A percentile compares a stretch with the other conserved stretches of the same genome.
phyloP scores from a whole-genome alignment of 805 yeast species.

The Myxozyma neotropica region DNA sequence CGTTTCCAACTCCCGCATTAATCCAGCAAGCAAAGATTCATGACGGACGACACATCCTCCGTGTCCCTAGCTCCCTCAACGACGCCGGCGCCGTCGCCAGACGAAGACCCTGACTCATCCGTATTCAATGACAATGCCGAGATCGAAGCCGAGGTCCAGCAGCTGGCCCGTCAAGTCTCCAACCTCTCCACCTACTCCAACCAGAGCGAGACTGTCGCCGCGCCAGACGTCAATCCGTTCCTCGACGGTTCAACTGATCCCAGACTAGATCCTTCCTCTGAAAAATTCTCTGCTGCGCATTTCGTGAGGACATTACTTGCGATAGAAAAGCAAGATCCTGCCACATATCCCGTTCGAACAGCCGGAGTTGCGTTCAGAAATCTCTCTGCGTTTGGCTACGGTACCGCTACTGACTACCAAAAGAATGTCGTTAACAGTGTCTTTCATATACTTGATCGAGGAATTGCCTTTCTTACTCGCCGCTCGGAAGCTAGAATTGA shows the following conservation, averaged over 20 bases:
- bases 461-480: conserved; percentile 36
- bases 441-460: conserved; percentile 39
- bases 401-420: conserved; percentile 68
- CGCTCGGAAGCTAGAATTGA: conserved; percentile 37
- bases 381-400: conserved; percentile 64
- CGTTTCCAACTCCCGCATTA: too few relatives aligned
- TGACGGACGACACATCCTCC: not conserved
- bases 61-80: too few relatives aligned
- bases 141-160: conserved; percentile 24
- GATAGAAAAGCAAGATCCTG: conserved; percentile 58
- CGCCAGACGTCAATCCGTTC: conserved; percentile 21
- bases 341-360: conserved; percentile 58
- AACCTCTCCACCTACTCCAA: conserved; percentile 18
- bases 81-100: not conserved
- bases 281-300: conserved; percentile 56
- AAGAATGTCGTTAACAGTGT: conserved; percentile 57
- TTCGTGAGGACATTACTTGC: conserved; percentile 66
- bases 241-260: conserved; percentile 43
- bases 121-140: conserved; percentile 11
- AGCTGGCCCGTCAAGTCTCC: conserved; percentile 33
- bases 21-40: too few relatives aligned
- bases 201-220: not conserved
- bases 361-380: conserved; percentile 65
- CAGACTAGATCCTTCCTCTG: conserved; percentile 59
- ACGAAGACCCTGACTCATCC: not conserved